phyloP scores from a whole-genome alignment of 768 basidiomycete species.

The Kwoniella heveanensis region DNA sequence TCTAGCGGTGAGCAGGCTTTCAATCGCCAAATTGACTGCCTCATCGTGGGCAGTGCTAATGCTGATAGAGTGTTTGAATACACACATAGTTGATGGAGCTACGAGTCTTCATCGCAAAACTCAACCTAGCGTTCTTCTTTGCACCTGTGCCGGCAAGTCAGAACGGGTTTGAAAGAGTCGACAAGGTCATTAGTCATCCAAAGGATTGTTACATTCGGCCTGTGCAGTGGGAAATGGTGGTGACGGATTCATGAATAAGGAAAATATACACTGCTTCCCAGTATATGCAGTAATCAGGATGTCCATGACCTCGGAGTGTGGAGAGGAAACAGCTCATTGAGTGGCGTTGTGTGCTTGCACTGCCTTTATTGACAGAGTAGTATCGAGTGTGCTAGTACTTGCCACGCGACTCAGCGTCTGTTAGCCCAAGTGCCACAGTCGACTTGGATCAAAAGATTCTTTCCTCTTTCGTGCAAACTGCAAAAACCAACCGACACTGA shows the following conservation, averaged over 20 bases:
- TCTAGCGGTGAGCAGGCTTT: constrained; percentile 45
- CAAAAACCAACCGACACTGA: neutral
- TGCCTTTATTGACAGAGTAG: no score
- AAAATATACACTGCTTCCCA: no score
- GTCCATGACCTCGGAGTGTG: no score
- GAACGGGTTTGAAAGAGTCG: constrained; percentile 28
- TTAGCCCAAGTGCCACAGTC: neutral
- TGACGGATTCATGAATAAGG: no score
- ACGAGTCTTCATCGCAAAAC: constrained; percentile 40
- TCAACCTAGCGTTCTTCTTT: constrained; percentile 50
- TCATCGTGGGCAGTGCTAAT: no score
- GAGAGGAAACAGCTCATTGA: no score
- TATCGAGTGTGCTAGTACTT: neutral
- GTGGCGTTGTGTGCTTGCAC: no score
- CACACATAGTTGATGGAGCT: constrained; percentile 49
- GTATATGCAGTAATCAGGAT: no score
- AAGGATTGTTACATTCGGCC: constrained; percentile 37
- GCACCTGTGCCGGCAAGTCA: constrained; percentile 32
- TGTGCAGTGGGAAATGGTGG: constrained; percentile 24
- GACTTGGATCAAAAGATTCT: neutral
- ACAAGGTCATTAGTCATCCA: constrained; percentile 44
- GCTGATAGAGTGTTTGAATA: constrained; percentile 5
- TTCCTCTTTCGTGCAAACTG: neutral
- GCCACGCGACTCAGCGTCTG: neutral
- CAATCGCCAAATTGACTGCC: no score